Base-by-base conservation (phyloP, 1,139 yeast genomes). In the Sugiyamaella japonica region DNA sequence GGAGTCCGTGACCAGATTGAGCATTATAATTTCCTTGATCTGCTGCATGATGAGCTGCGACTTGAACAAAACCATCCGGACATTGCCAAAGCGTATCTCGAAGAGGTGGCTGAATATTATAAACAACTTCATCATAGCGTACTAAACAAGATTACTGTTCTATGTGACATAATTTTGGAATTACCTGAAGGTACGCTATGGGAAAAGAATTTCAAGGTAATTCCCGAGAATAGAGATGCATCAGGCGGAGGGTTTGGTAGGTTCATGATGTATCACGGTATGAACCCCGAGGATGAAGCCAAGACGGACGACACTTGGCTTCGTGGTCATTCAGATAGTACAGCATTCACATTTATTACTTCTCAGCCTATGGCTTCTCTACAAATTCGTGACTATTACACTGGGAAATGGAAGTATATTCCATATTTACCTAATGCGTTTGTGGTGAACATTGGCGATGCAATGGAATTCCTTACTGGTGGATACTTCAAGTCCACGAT, bases 1-100 rank as follows among this genome's bases (percentile, higher is more conserved):
- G 76, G 75, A 1, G 73, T 74, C 1, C 65, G 73, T 13, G 81
- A 77, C 52, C 68, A 75, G 10, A 79, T 78, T 50, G 57, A 59
- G 47, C 91, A 89, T 68, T 93, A 85, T 76, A 91, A 91, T 66
- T 91, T 89, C 70, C 77, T 95, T 55, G 99, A 76, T 77, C 54
- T 76, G 69, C 49, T 75, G 72, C 57, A 52, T 31, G 77, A 73
- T 61, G 76, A 76, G 57, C 67, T 76, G 52, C 68, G 48, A 39
- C 49, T 51, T 13, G 41, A 56, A 15, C 56, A 58, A 17, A 56
- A 53, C 15, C 76, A 75, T 54, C 81, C 80, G 0, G 76, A 73
- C 54, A 56, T 76, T 23, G 73, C 73, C 13, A 65, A 59, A 28
- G 68, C 63, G 7, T 73, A 76, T 55, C 60, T 75, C 46, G 64